Evolutionary conservation across 2,329 filamentous ascomycete genomes (phyloP).

Genomic region (Colletotrichum gigasporum): DNA sequence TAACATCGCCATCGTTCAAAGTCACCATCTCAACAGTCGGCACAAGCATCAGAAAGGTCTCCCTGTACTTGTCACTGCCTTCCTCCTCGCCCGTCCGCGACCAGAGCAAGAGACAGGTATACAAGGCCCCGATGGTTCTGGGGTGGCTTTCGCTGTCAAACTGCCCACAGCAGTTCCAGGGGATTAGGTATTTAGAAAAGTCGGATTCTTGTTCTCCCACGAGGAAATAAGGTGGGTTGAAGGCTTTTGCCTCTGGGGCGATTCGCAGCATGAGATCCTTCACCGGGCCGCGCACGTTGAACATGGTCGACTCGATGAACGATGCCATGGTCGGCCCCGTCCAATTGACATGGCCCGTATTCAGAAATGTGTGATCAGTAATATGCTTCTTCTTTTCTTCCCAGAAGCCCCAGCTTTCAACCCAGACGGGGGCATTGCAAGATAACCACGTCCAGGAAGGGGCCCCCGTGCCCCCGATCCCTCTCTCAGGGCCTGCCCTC

Average conservation of each 20-base stretch:
- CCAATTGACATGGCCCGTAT: neutral
- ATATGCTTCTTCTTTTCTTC: neutral
- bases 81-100: neutral
- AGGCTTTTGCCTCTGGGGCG: neutral
- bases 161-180: neutral
- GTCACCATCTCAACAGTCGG: neutral
- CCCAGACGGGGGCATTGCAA: neutral
- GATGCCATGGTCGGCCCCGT: conserved; percentile 3
- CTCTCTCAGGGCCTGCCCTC: neutral
- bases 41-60: neutral
- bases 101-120: neutral
- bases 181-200: neutral
- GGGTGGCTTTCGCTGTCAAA: neutral
- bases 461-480: neutral
- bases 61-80: neutral
- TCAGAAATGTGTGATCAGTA: neutral
- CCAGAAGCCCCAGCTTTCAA: neutral
- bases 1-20: neutral
- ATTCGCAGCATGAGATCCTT: neutral
- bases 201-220: neutral
- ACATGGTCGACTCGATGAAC: neutral
- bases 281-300: neutral
- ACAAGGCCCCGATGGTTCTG: neutral
- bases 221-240: neutral
- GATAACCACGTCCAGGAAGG: conserved; percentile 18